phyloP scores from a whole-genome alignment of 2,329 filamentous ascomycete genomes.

The Stagonosporopsis vannaccii region DNA sequence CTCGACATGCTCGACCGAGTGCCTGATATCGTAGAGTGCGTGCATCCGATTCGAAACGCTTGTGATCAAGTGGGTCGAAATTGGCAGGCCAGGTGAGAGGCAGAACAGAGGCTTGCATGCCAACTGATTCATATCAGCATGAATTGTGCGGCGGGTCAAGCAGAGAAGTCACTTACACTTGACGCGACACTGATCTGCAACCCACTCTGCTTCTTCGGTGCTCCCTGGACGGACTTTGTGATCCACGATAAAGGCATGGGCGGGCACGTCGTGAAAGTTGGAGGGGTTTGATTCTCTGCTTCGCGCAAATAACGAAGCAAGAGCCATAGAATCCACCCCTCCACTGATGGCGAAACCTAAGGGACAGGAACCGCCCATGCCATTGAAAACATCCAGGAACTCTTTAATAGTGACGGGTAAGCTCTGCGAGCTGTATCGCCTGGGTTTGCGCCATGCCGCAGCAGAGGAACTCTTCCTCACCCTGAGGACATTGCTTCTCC shows the following conservation, averaged over 20 bases:
- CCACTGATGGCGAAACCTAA: slow-evolving; percentile 81
- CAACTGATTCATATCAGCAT: slow-evolving; percentile 33
- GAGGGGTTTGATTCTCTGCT: background rate
- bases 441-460: slow-evolving; percentile 16
- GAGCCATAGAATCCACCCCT: slow-evolving; percentile 96
- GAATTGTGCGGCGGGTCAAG: background rate
- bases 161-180: slow-evolving; percentile 49
- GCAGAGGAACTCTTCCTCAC: slow-evolving; percentile 41
- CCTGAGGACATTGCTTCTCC: slow-evolving; percentile 44
- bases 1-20: slow-evolving; percentile 68
- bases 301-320: slow-evolving; percentile 74
- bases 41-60: slow-evolving; percentile 79
- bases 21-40: slow-evolving; percentile 75
- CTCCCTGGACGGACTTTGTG: slow-evolving; percentile 66
- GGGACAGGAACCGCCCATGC: background rate
- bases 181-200: slow-evolving; percentile 54
- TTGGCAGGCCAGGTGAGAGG: slow-evolving; percentile 50
- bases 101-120: slow-evolving; percentile 41
- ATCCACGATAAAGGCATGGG: slow-evolving; percentile 67
- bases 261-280: slow-evolving; percentile 28
- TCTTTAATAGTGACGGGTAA: slow-evolving; percentile 36
- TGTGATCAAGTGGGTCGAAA: slow-evolving; percentile 53
- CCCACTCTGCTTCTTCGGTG: slow-evolving; percentile 61
- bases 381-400: slow-evolving; percentile 28
- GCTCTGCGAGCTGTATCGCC: slow-evolving; percentile 33